Evolutionary conservation across 2,329 filamentous ascomycete species (phyloP).

Genomic region (Cordyceps javanica): DNA sequence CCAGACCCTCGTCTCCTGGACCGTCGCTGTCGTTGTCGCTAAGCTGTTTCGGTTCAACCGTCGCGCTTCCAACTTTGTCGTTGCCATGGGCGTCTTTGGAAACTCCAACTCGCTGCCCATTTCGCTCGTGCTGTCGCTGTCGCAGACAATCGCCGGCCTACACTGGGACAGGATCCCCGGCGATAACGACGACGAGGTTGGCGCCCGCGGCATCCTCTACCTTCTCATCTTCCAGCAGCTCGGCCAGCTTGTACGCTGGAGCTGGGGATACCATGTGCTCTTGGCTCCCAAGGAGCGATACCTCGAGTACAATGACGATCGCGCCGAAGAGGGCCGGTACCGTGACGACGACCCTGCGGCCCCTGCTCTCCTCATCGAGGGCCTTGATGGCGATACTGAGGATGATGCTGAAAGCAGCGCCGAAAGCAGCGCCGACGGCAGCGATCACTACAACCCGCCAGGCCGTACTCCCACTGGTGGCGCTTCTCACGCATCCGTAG

Average conservation of each 20-base stretch:
- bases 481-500: conserved; percentile 43
- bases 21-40: conserved; percentile 64
- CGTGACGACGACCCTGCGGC: conserved; percentile 45
- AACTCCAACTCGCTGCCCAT: conserved; percentile 98
- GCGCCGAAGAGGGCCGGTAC: conserved; percentile 54
- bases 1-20: conserved; percentile 81
- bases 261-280: conserved; percentile 93
- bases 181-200: conserved; percentile 90
- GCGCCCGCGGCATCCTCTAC: conserved; percentile 88
- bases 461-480: conserved; percentile 49
- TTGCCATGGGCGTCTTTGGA: conserved; percentile 94
- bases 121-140: conserved; percentile 88
- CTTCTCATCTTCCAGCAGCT: conserved; percentile 96
- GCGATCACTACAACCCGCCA: conserved; percentile 45
- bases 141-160: conserved; percentile 82
- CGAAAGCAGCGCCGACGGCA: conserved; percentile 17
- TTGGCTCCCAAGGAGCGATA: conserved; percentile 78
- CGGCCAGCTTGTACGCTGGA: conserved; percentile 92
- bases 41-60: conserved; percentile 75
- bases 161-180: conserved; percentile 90
- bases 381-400: conserved; percentile 31
- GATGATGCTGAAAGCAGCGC: conserved; percentile 23
- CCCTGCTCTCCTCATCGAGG: conserved; percentile 36
- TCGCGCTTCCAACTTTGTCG: conserved; percentile 86
- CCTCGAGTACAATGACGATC: conserved; percentile 53